phyloP scores from a whole-genome alignment of 2,329 filamentous ascomycete species.

The Aphanoascus verrucosus region DNA sequence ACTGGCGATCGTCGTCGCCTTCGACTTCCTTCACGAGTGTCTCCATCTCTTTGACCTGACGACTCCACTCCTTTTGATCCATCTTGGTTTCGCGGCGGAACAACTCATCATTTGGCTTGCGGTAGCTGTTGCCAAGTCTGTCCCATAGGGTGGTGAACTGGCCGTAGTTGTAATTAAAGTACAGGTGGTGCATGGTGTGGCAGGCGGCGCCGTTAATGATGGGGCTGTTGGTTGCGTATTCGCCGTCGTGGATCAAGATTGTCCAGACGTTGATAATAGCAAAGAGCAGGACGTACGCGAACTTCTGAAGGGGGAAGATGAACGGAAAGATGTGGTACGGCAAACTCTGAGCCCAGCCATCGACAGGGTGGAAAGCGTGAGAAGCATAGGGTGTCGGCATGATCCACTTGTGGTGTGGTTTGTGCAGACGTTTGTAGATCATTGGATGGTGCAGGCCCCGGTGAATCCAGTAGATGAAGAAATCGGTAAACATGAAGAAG shows the following conservation, averaged over 20 bases:
- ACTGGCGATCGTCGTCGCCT: slow-evolving; percentile 42
- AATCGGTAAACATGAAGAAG: slow-evolving; percentile 81
- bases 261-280: slow-evolving; percentile 95
- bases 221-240: slow-evolving; percentile 84
- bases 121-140: slow-evolving; percentile 74
- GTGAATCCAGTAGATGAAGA: slow-evolving; percentile 86
- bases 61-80: slow-evolving; percentile 66
- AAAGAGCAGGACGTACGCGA: slow-evolving; percentile 76
- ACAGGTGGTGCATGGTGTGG: slow-evolving; percentile 82
- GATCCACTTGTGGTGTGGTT: slow-evolving; percentile 99
- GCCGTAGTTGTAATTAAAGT: slow-evolving; percentile 86
- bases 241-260: slow-evolving; percentile 89
- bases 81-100: slow-evolving; percentile 80
- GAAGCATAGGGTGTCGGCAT: slow-evolving; percentile 91
- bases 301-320: slow-evolving; percentile 83
- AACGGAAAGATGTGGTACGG: slow-evolving; percentile 93
- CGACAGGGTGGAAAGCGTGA: slow-evolving; percentile 88
- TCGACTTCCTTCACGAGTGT: slow-evolving; percentile 63
- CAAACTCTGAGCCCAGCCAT: slow-evolving; percentile 77
- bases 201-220: slow-evolving; percentile 90
- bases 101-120: slow-evolving; percentile 72
- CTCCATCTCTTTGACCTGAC: slow-evolving; percentile 67
- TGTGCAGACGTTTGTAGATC: slow-evolving; percentile 83
- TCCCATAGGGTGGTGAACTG: slow-evolving; percentile 93
- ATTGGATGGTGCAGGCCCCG: slow-evolving; percentile 68